Evolutionary conservation across 768 basidiomycete genomes (phyloP).

Genomic region (Suillus bovinus): DNA sequence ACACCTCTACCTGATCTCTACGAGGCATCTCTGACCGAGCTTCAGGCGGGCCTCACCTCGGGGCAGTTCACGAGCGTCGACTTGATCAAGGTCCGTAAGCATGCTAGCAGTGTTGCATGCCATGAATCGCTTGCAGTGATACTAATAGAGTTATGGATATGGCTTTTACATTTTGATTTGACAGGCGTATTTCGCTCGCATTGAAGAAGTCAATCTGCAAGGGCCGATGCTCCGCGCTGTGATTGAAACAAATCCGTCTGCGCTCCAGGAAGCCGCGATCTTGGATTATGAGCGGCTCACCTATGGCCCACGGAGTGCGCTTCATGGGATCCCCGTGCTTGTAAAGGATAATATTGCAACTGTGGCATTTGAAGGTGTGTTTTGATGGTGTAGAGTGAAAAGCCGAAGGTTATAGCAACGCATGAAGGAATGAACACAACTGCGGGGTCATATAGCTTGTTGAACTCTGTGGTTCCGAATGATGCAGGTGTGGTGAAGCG

Average conservation of each 20-base stretch:
- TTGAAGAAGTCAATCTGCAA: conserved; percentile 43
- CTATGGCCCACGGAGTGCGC: conserved; percentile 27
- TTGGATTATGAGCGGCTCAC: conserved; percentile 35
- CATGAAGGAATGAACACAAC: conserved; percentile 42
- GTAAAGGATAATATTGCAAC: conserved; percentile 38
- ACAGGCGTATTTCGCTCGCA: conserved; percentile 44
- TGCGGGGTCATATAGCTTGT: conserved; percentile 39
- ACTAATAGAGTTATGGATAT: not conserved
- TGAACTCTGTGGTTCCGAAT: conserved; percentile 33
- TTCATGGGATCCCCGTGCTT: conserved; percentile 42
- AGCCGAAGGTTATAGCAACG: not conserved
- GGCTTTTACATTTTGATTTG: not conserved
- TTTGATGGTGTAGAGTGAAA: no score
- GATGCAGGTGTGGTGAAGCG: conserved; percentile 37
- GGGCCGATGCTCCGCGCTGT: conserved; percentile 41
- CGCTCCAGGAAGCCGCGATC: conserved; percentile 33
- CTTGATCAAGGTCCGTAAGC: conserved; percentile 36
- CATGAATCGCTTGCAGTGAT: not conserved
- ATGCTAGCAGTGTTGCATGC: not conserved
- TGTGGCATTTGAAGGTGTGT: conserved; percentile 27
- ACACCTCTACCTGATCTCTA: conserved; percentile 40
- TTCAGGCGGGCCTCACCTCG: conserved; percentile 38
- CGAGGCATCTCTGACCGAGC: conserved; percentile 40
- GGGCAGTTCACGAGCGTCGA: conserved; percentile 42
- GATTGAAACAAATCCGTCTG: conserved; percentile 40